Percentiles rank a stretch among this genome's conserved stretches.
phyloP scores from a whole-genome alignment of 2,329 filamentous ascomycete species.

The Fusarium sp. region DNA sequence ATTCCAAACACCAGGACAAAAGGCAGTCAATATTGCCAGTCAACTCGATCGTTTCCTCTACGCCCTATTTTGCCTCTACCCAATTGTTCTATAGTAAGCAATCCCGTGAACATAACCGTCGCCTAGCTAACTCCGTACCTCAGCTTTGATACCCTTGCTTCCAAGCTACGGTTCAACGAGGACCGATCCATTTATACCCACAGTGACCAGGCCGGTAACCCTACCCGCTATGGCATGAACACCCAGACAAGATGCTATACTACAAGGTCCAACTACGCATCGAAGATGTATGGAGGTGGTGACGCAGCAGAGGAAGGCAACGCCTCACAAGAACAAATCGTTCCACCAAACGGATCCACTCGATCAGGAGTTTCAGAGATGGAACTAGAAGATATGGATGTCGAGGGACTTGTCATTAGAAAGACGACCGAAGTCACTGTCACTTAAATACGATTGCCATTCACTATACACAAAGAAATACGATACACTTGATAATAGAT shows the following conservation, averaged over 20 bases:
- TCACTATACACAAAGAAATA: accelerated
- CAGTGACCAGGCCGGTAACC: constrained; percentile 8
- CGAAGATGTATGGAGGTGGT: constrained; percentile 2
- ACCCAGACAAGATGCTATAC: constrained; percentile 29
- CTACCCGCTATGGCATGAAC: constrained; percentile 7
- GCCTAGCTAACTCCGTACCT: not conserved
- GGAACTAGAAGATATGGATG: constrained; percentile 23
- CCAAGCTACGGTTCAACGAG: constrained; percentile 46
- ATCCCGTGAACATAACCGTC: no score
- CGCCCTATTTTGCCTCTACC: constrained; percentile 56
- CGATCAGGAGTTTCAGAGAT: constrained; percentile 18
- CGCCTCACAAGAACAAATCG: constrained; percentile 24
- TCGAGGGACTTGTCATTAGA: constrained; percentile 33
- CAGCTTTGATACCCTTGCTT: constrained; percentile 52
- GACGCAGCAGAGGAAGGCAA: constrained; percentile 5
- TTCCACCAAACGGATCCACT: constrained; percentile 23
- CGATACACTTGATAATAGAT: not conserved
- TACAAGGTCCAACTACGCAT: constrained; percentile 16
- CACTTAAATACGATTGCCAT: not conserved
- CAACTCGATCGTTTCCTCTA: constrained; percentile 58
- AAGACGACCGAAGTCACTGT: constrained; percentile 42
- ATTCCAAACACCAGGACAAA: constrained; percentile 53
- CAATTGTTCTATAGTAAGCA: constrained; percentile 55
- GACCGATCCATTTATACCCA: constrained; percentile 23
- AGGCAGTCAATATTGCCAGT: constrained; percentile 52